Evolutionary conservation across 2,329 filamentous ascomycete species (phyloP).

Genomic region (Coniochaeta ligniaria): DNA sequence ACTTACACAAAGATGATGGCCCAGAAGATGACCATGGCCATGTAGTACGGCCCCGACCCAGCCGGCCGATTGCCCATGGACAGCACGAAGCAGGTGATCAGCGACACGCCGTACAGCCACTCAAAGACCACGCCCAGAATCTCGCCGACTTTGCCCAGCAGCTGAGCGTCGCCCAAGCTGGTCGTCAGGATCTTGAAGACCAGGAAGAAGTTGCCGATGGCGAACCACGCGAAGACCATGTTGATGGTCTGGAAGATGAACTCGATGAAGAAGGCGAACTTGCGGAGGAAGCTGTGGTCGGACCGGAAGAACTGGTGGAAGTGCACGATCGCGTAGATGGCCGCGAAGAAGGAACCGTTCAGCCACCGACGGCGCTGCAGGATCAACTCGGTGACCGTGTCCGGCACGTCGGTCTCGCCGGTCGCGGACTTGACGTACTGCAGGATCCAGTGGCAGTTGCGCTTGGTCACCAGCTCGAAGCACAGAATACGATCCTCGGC

Average conservation of each 20-base stretch:
- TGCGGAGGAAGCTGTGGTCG: constrained; percentile 79
- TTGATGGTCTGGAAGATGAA: constrained; percentile 91
- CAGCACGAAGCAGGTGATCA: constrained; percentile 92
- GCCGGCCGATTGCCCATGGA: constrained; percentile 91
- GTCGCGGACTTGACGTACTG: constrained; percentile 98
- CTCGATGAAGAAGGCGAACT: constrained; percentile 84
- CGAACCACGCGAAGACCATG: constrained; percentile 99
- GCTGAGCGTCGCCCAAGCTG: constrained; percentile 61
- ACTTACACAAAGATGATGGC: constrained; percentile 83
- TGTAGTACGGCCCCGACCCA: constrained; percentile 88
- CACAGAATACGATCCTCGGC: constrained; percentile 86
- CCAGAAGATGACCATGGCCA: constrained; percentile 99
- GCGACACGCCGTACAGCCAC: constrained; percentile 87
- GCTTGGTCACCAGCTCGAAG: constrained; percentile 94
- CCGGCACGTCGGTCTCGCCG: constrained; percentile 94
- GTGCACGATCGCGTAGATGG: constrained; percentile 89
- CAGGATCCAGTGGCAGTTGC: constrained; percentile 94
- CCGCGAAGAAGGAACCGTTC: constrained; percentile 97
- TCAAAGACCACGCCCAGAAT: constrained; percentile 87
- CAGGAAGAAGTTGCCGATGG: constrained; percentile 97
- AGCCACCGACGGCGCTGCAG: constrained; percentile 94
- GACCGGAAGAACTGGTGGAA: constrained; percentile 96
- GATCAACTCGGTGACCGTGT: constrained; percentile 89
- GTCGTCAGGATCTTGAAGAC: constrained; percentile 95
- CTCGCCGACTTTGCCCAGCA: constrained; percentile 70